Base-by-base conservation (phyloP, 2,329 filamentous ascomycete genomes). In the Tympanopsis confertula region DNA sequence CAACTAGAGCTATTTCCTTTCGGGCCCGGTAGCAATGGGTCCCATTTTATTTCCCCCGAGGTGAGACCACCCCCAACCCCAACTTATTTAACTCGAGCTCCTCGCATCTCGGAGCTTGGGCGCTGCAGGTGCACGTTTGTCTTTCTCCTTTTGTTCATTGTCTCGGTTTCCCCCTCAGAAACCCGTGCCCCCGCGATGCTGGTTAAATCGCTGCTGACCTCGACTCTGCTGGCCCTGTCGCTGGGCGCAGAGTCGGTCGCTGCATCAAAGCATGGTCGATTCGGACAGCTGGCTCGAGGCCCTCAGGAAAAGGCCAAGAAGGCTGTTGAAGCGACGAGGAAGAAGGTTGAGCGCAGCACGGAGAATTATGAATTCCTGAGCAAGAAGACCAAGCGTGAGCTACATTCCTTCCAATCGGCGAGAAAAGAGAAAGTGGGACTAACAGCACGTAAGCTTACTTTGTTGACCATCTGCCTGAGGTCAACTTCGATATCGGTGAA, bases 371-470 rank as follows among this genome's bases (percentile, higher is more conserved):
- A 41, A 14, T 44, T 42, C 32, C 41, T 44, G 35, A 44, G 38
- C 13, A 42, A 40, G 13, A 22, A 41, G 4, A 44, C 42, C 7
- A 19, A 40, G 36, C 42, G 42, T 44, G 35, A 26, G 42, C 30
- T 14, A 30, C 13, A 13, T 15, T 29, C 22, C 28, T 5, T 7
- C 15, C 14, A 13, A 36, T 10, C n/a, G n/a, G n/a, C n/a, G n/a
- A n/a, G n/a, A n/a, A n/a, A n/a, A n/a, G n/a, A n/a, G n/a, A n/a
- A n/a, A n/a, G n/a, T 26, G 65, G 65, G 3, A 65, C 65, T n/a
- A 65, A 65, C 20, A 68, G 63, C 44, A 64, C 24, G 15, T 22
- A 35, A 7, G 15, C 35, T 28, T 37, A 26, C 24, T 22, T 4
- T n/a, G 36, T 24, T 38, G 42, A 38, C 42, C 38, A 32, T 42